Percentiles rank a stretch among this genome's conserved stretches.
These are phyloP conservation scores for Fusarium camptoceras DNA, from an alignment of 2,329 filamentous ascomycete genomes.

Conservation along the genomic window DNA sequence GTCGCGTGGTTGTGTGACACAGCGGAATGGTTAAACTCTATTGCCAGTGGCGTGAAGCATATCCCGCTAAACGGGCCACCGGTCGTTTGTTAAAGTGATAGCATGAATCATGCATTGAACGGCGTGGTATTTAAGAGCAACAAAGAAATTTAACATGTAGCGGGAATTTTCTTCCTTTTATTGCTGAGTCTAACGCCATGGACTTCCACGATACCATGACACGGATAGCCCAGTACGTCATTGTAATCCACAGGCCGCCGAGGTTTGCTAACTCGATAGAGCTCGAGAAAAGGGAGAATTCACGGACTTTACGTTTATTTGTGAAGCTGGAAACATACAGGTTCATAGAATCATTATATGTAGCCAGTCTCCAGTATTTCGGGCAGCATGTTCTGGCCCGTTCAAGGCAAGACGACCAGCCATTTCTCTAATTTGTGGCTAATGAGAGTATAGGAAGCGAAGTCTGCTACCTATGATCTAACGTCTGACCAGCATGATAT, in stretches of 20 bases:
- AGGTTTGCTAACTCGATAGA: background rate
- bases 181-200: background rate
- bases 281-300: conserved; percentile 3
- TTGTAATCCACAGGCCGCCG: rapidly evolving
- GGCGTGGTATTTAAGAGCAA: background rate
- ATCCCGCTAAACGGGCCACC: background rate
- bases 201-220: background rate
- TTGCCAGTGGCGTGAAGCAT: conserved; percentile 16
- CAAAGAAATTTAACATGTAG: rapidly evolving
- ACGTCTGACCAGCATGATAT: conserved; percentile 6
- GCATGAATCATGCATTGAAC: conserved; percentile 13
- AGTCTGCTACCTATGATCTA: conserved; percentile 10
- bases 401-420: background rate
- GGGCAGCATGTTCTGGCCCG: conserved; percentile 2
- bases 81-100: background rate
- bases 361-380: conserved; percentile 16
- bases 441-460: conserved; percentile 9
- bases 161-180: no score
- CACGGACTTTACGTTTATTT: background rate
- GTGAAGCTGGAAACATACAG: background rate
- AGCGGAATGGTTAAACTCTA: background rate
- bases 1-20: background rate
- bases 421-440: background rate
- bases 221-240: background rate
- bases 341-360: conserved; percentile 20